phyloP scores from a whole-genome alignment of 2,329 filamentous ascomycete genomes.

The Byssochlamys sp. region DNA sequence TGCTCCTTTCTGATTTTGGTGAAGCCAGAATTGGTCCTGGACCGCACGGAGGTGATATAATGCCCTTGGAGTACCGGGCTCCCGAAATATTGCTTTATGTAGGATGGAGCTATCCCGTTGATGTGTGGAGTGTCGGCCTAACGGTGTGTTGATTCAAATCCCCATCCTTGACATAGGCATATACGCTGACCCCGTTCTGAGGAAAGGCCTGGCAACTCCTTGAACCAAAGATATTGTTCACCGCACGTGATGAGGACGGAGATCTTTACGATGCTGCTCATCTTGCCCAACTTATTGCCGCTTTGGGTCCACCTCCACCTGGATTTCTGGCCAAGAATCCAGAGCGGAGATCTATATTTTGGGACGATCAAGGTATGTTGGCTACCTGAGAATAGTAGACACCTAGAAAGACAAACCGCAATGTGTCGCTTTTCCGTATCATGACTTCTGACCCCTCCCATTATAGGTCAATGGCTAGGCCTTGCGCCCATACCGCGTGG shows the following conservation, averaged over 20 bases:
- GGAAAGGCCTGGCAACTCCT: neutral
- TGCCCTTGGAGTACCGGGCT: neutral
- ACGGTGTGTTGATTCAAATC: neutral
- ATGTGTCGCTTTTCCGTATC: neutral
- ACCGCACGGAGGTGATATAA: neutral
- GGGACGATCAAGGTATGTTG: neutral
- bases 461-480: neutral
- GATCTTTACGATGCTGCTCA: neutral
- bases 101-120: neutral
- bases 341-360: neutral
- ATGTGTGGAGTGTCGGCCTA: neutral
- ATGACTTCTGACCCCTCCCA: neutral
- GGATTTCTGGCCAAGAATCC: neutral
- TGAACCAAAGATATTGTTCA: neutral
- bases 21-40: neutral
- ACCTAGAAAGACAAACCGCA: neutral
- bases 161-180: too few species aligned
- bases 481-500: neutral
- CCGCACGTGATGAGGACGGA: neutral
- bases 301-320: neutral
- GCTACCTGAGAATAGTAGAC: neutral
- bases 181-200: too few species aligned
- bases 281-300: neutral
- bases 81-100: neutral
- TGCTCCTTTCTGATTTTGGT: neutral